Base-by-base conservation (phyloP, 495 filamentous ascomycete genomes). In the Ramalina peruviana region DNA sequence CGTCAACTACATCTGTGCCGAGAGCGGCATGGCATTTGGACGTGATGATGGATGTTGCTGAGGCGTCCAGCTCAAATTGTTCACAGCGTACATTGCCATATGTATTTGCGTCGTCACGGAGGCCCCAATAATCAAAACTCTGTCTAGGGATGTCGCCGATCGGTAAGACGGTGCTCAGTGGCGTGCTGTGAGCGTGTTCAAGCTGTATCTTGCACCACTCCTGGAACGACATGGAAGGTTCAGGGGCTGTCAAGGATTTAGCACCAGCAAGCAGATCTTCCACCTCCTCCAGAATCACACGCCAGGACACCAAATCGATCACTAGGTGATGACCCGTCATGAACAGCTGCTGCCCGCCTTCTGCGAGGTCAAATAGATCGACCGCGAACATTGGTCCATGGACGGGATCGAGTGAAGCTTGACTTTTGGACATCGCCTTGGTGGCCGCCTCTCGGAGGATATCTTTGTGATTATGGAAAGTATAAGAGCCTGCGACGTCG, bases 241-340 rank as follows among this genome's bases (percentile, higher is more conserved):
- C 58, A 1, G 69, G 67, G 4, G 58, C 58, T 16, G 56, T 39
- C 1, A 52, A 41, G 48, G 60, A 60, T 9, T 58, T 53, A 0
- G 73, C 69, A 39, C 70, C 68, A n/a, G 69, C 52, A 4, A 87
- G 58, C 1, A 83, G 51, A 16, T 81, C 74, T 52, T 84, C 81
- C 37, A 86, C 51, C 46, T 87, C 83, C 44, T 81, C 69, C 13
- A 82, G 66, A 7, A 87, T 76, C 17, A 83, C 69, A 17, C 75
- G 68, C 82, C 81, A 86, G 0, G 83, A 86, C 9, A 81, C 75
- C 26, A 83, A 73, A 51, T 87, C 83, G 26, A 86, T 71, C 3
- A 81, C 79, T 1, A 85, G 61, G 53, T 85, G 83, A 55, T 86
- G 82, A 3, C 73, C 80, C 7, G 72, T 70, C 58, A 87, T 65